phyloP scores from a whole-genome alignment of 345 rosid genomes.

The Gossypium arboreum region DNA sequence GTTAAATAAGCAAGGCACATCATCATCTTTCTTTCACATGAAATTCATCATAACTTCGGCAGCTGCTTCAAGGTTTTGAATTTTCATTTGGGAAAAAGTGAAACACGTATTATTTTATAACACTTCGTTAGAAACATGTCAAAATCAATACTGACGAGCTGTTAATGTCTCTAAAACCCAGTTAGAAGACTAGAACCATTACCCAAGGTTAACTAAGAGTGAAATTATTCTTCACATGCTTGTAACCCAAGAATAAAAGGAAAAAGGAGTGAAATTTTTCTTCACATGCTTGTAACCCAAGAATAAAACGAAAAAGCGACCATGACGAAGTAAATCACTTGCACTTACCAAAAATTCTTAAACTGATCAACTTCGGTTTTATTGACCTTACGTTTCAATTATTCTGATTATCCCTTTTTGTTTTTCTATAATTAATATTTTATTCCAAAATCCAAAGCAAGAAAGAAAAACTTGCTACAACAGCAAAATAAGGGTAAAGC shows the following conservation, averaged over 20 bases:
- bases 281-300: not conserved
- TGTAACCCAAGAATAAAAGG: not conserved
- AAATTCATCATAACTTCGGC: conserved; percentile 3
- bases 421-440: too few species aligned
- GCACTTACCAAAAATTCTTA: not conserved
- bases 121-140: not conserved
- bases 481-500: not conserved
- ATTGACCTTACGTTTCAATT: not conserved
- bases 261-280: not conserved
- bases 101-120: not conserved
- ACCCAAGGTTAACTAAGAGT: not conserved
- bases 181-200: not conserved
- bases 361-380: not conserved
- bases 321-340: not conserved
- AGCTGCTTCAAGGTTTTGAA: not conserved
- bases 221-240: not conserved
- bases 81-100: not conserved
- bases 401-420: not conserved
- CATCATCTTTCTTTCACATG: not conserved
- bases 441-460: too few species aligned
- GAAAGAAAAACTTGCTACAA: not conserved
- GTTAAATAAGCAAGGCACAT: not conserved
- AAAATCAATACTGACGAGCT: not conserved
- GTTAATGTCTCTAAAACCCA: conserved; percentile 3
- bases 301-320: not conserved